A percentile compares a stretch with the other conserved stretches of the same genome.
These are phyloP conservation scores for Ambrosiella beaveri DNA, from an alignment of 2,329 filamentous ascomycete genomes.

Conservation along the genomic window DNA sequence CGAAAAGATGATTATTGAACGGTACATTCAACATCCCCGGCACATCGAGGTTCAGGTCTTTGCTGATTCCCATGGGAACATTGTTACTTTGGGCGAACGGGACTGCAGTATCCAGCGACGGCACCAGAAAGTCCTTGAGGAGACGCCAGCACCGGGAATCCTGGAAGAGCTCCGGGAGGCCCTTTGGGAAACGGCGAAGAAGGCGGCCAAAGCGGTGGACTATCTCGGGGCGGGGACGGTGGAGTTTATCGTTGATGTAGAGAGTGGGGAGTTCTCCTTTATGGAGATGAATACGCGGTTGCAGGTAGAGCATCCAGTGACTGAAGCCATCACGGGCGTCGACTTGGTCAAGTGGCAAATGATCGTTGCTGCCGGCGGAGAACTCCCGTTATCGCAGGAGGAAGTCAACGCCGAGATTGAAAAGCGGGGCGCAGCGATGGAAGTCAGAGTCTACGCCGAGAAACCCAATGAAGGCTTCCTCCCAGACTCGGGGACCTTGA, in stretches of 20 bases:
- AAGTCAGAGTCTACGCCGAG: conserved; percentile 92
- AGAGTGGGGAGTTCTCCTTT: conserved; percentile 64
- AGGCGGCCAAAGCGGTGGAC: conserved; percentile 55
- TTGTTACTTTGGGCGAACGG: conserved; percentile 69
- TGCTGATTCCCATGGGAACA: conserved; percentile 62
- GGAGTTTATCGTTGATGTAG: conserved; percentile 77
- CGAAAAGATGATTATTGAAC: conserved; percentile 70
- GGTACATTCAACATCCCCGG: conserved; percentile 59
- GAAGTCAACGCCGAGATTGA: conserved; percentile 60
- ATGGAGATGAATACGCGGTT: conserved; percentile 76
- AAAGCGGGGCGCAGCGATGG: conserved; percentile 69
- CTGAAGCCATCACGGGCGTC: conserved; percentile 48
- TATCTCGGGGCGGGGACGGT: conserved; percentile 84
- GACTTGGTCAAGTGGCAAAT: conserved; percentile 94
- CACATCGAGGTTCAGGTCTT: conserved; percentile 89
- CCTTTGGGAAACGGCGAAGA: conserved; percentile 48
- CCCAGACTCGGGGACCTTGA: conserved; percentile 75
- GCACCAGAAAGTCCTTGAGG: conserved; percentile 83
- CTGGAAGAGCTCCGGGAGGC: conserved; percentile 40
- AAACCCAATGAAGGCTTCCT: conserved; percentile 85
- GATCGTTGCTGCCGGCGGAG: conserved; percentile 46
- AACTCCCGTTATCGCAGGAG: conserved; percentile 36
- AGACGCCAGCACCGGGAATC: conserved; percentile 61
- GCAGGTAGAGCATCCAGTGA: conserved; percentile 95
- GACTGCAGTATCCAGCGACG: conserved; percentile 77